phyloP scores from a whole-genome alignment of 2,329 filamentous ascomycete species.

The Didymella keratinophila region DNA sequence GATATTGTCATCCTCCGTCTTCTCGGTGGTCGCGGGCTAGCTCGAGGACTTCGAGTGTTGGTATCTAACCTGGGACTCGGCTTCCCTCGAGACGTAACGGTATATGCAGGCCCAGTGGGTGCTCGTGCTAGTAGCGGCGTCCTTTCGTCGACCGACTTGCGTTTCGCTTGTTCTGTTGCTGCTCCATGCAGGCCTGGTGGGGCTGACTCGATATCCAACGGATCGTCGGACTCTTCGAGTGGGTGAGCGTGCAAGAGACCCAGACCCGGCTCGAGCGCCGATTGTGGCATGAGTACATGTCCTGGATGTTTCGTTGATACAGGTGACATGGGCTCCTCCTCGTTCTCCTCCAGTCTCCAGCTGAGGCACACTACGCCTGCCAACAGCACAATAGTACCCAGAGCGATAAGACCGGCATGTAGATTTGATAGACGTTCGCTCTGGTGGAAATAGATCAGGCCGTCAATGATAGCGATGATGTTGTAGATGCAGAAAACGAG shows the following conservation, averaged over 20 bases:
- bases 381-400: constrained; percentile 87
- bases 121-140: constrained; percentile 48
- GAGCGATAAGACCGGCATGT: constrained; percentile 79
- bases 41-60: constrained; percentile 31
- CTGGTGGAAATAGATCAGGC: constrained; percentile 95
- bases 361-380: constrained; percentile 89
- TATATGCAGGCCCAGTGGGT: constrained; percentile 43
- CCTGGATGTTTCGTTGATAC: constrained; percentile 44
- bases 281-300: constrained; percentile 59
- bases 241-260: constrained; percentile 77
- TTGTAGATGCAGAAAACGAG: constrained; percentile 99
- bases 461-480: constrained; percentile 96
- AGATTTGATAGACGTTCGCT: constrained; percentile 78
- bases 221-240: constrained; percentile 57
- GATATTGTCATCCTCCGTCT: constrained; percentile 59
- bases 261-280: constrained; percentile 80
- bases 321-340: constrained; percentile 63
- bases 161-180: constrained; percentile 37
- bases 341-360: constrained; percentile 85
- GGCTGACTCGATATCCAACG: constrained; percentile 41
- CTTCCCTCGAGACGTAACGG: constrained; percentile 31
- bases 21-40: constrained; percentile 36
- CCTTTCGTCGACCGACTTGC: constrained; percentile 41
- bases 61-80: constrained; percentile 35
- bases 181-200: constrained; percentile 41